Conservation (phyloP, 192 early-diverging fungal genomes). For the Backusella westeae region DNA sequence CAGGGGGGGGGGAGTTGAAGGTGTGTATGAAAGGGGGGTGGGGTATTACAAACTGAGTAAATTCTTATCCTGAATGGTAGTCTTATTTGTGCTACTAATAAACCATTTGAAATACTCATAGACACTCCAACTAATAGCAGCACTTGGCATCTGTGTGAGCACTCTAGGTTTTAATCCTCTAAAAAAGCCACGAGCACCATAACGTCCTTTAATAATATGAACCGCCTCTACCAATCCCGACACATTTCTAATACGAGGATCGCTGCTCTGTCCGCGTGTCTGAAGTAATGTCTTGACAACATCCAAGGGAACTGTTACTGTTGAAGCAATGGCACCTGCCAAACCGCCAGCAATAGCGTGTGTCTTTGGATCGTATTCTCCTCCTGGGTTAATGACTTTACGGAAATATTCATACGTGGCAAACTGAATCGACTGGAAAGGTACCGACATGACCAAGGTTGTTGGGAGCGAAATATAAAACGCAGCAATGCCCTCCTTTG, state of each 20-base stretch:
- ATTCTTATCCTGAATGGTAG: neutral
- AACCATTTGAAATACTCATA: constrained; percentile 84
- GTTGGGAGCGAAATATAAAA: constrained; percentile 96
- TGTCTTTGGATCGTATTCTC: constrained; percentile 79
- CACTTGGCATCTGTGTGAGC: constrained; percentile 86
- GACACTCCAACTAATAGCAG: constrained; percentile 93
- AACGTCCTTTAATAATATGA: constrained; percentile 68
- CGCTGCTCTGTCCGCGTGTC: constrained; percentile 73
- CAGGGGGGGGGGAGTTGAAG: neutral
- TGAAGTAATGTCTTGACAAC: constrained; percentile 94
- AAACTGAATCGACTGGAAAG: constrained; percentile 94
- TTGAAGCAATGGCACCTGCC: constrained; percentile 85
- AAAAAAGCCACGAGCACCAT: constrained; percentile 76
- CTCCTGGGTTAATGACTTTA: constrained; percentile 76
- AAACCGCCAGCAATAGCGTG: constrained; percentile 84
- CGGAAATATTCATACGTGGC: constrained; percentile 88
- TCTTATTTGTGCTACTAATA: constrained; percentile 2
- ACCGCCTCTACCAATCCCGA: constrained; percentile 69
- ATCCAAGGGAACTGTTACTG: constrained; percentile 89
- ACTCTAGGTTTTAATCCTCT: constrained; percentile 78
- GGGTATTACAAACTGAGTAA: neutral
- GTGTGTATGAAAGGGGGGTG: neutral
- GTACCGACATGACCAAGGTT: constrained; percentile 90
- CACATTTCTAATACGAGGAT: constrained; percentile 66
- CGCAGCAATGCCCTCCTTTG: constrained; percentile 75